Base-by-base conservation (phyloP, 768 basidiomycete species). In the Clitopilus passeckerianus region DNA sequence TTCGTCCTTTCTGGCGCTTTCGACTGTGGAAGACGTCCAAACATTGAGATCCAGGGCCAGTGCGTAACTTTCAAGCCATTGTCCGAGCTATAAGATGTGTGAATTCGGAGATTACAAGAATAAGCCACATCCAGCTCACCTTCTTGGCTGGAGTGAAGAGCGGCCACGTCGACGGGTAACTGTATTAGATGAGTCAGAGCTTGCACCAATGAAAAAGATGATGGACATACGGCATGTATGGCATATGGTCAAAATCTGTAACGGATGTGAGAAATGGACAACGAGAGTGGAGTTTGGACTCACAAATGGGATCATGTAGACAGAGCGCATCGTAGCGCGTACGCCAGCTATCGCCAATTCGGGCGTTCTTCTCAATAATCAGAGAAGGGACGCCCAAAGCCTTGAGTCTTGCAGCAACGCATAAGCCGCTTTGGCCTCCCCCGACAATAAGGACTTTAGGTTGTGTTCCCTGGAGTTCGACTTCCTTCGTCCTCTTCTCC, bases 61-160 rank as follows among this genome's bases (percentile, higher is more conserved):
- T 1, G 84, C 85, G 65, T 87, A 89, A 59, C 70, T 75, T 70
- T 89, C 87, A 3, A 90, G 76, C 85, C 86, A 89, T 60, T 85
- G 81, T 0, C 86, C 87, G 14, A 89, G 70, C 79, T 86, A 65
- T 20, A 9, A 18, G 46, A 14, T 5, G 14, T 12, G 22, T 16
- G 1, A 8, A 57, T 5, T 9, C 37, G 10, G 22, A 27, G 1
- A 20, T n/a, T n/a, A n/a, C n/a, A n/a, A n/a, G n/a, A n/a, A n/a
- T n/a, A n/a, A n/a, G 18, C 1, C 6, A 35, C 22, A 53, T 44
- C 57, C 12, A 41, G 3, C 55, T 61, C 44, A 75, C 77, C 74
- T 84, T 85, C 23, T 72, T 71, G 12, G 85, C 84, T 3, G 86
- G 84, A 3, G 78, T 75, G 54, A 75, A 86, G 5, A 82, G 78